phyloP scores from a whole-genome alignment of 2,329 filamentous ascomycete species.

The Daldinia eschscholtzii region DNA sequence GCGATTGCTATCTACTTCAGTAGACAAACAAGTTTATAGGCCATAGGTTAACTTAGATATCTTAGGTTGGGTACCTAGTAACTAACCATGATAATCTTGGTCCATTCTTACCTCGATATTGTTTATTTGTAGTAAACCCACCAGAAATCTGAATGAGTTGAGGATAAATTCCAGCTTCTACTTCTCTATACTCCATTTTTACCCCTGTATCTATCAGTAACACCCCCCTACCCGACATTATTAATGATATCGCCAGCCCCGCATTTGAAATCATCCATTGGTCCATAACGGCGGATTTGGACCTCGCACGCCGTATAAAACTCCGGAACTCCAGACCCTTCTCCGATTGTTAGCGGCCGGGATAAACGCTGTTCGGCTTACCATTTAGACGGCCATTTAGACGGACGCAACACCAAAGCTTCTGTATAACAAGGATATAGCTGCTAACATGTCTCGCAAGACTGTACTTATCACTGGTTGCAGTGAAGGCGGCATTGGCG shows the following conservation, averaged over 20 bases:
- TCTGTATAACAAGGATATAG: neutral
- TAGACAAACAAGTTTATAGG: neutral
- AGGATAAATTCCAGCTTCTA: neutral
- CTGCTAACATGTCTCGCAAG: conserved; percentile 40
- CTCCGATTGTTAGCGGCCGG: neutral
- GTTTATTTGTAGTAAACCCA: neutral
- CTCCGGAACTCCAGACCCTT: neutral
- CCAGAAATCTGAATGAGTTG: neutral
- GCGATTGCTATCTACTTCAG: neutral
- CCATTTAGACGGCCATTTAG: neutral
- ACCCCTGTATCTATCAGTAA: neutral
- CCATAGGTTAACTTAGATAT: neutral
- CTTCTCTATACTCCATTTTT: neutral
- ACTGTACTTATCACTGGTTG: conserved; percentile 53
- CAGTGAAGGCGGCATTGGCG: conserved; percentile 52
- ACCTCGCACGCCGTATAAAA: neutral
- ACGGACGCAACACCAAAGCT: neutral
- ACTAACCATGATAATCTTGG: neutral
- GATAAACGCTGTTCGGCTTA: neutral
- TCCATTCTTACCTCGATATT: neutral
- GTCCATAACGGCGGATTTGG: neutral
- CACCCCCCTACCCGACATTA: neutral
- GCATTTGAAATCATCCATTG: neutral
- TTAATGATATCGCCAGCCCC: neutral
- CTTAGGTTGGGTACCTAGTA: no score